Percentiles rank a stretch among this genome's conserved stretches.
These are phyloP conservation scores for Paramyrothecium sp. DNA, from an alignment of 2,329 filamentous ascomycete species.

Conservation along the genomic window DNA sequence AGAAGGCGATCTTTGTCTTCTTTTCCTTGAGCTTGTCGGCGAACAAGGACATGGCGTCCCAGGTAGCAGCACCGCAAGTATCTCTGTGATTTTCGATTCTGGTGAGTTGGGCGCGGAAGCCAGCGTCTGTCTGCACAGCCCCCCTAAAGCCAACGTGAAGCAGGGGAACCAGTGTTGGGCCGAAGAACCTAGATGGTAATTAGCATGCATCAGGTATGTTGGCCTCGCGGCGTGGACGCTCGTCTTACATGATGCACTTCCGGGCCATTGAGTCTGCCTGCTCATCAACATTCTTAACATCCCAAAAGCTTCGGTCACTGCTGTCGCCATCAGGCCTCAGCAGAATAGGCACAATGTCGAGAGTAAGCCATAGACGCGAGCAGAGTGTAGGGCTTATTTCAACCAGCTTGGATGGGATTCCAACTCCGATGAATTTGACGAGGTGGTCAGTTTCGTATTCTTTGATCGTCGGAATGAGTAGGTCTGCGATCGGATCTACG, in stretches of 20 bases:
- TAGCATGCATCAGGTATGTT: neutral
- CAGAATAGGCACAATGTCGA: constrained; percentile 74
- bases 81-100: constrained; percentile 56
- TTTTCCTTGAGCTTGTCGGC: constrained; percentile 60
- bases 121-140: constrained; percentile 68
- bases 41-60: constrained; percentile 63
- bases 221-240: neutral
- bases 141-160: constrained; percentile 67
- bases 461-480: constrained; percentile 55
- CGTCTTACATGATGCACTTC: constrained; percentile 70
- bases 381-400: constrained; percentile 63
- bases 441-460: constrained; percentile 63
- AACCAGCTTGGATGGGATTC: constrained; percentile 61
- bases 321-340: constrained; percentile 48
- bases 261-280: constrained; percentile 79
- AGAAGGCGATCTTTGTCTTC: constrained; percentile 71
- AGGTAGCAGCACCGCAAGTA: constrained; percentile 62
- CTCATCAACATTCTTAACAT: constrained; percentile 67
- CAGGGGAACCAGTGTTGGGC: constrained; percentile 68
- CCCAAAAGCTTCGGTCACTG: constrained; percentile 45
- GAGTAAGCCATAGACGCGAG: constrained; percentile 70
- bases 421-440: constrained; percentile 73
- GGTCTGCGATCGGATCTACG: constrained; percentile 53
- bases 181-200: constrained; percentile 57
- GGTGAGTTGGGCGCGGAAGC: constrained; percentile 60